A percentile compares a stretch with the other conserved stretches of the same genome.
Evolutionary conservation across 176 grass and related monocot species (phyloP).

Genomic region (Eragrostis curvula): DNA sequence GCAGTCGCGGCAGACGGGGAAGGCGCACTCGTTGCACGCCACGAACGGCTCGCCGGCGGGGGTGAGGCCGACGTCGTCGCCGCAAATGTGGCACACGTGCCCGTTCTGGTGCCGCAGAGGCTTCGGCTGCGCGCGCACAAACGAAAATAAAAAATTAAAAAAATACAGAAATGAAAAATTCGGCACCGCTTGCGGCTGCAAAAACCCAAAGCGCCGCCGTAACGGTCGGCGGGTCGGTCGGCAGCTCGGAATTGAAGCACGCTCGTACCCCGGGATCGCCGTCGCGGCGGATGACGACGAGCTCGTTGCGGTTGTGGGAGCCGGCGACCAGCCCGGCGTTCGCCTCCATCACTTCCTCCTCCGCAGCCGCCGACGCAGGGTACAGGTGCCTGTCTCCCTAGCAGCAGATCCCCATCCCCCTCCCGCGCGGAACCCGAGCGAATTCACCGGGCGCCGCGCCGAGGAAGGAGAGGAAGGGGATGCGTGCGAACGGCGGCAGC

Average conservation of each 20-base stretch:
- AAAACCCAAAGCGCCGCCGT: conserved; percentile 15
- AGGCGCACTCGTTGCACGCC: conserved; percentile 78
- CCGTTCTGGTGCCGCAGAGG: conserved; percentile 24
- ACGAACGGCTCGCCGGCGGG: conserved; percentile 60
- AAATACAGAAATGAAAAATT: background rate
- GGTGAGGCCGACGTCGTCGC: conserved; percentile 49
- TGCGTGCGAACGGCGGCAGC: conserved; percentile 37
- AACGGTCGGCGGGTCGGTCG: conserved; percentile 12
- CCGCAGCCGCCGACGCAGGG: background rate
- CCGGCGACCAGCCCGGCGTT: conserved; percentile 83
- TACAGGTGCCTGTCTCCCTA: background rate
- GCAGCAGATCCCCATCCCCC: conserved; percentile 37
- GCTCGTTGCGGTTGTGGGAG: conserved; percentile 93
- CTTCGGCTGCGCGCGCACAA: conserved; percentile 34
- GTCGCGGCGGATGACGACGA: conserved; percentile 81
- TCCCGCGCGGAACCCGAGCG: background rate
- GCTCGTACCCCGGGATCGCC: conserved; percentile 38
- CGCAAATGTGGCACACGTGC: conserved; percentile 59
- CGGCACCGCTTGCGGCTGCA: background rate
- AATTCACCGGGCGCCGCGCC: background rate
- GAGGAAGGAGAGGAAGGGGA: background rate
- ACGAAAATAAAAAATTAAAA: conserved; percentile 7
- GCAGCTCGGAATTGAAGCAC: background rate
- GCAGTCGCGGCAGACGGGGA: conserved; percentile 71
- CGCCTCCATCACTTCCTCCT: conserved; percentile 74